Conservation (phyloP, 1,139 yeast species). For the Blastobotrys raffinosifermentans region DNA sequence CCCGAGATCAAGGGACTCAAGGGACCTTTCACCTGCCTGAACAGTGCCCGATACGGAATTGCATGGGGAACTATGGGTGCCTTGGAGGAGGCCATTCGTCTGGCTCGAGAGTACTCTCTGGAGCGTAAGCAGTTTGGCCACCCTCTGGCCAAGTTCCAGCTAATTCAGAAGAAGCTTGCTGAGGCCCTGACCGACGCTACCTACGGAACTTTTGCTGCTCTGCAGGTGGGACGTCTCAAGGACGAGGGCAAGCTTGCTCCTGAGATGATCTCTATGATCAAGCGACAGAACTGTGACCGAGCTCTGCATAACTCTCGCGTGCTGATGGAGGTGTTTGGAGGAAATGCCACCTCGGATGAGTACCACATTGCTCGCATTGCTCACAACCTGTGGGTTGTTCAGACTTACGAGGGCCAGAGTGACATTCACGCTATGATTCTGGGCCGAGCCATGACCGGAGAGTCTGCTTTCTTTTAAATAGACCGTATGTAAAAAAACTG, state of each 20-base stretch:
- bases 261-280: constrained; percentile 40
- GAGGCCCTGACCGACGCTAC: constrained; percentile 39
- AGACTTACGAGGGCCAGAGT: constrained; percentile 43
- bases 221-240: constrained; percentile 41
- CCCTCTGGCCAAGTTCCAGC: constrained; percentile 39
- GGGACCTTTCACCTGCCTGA: constrained; percentile 42
- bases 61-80: constrained; percentile 45
- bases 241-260: constrained; percentile 37
- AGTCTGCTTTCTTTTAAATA: constrained; percentile 32
- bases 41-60: constrained; percentile 41
- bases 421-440: constrained; percentile 41
- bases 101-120: constrained; percentile 36
- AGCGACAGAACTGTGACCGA: constrained; percentile 40
- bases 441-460: constrained; percentile 41
- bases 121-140: constrained; percentile 39
- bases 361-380: constrained; percentile 41
- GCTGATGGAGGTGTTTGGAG: constrained; percentile 42
- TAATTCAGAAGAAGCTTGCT: constrained; percentile 41
- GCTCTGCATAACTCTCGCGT: constrained; percentile 35
- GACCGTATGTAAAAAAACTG: too few species aligned
- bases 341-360: constrained; percentile 41
- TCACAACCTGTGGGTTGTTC: constrained; percentile 40
- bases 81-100: constrained; percentile 36
- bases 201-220: constrained; percentile 37
- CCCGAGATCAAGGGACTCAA: constrained; percentile 38